Evolutionary conservation across 495 filamentous ascomycete species (phyloP).

Genomic region (Xylaria grammica): DNA sequence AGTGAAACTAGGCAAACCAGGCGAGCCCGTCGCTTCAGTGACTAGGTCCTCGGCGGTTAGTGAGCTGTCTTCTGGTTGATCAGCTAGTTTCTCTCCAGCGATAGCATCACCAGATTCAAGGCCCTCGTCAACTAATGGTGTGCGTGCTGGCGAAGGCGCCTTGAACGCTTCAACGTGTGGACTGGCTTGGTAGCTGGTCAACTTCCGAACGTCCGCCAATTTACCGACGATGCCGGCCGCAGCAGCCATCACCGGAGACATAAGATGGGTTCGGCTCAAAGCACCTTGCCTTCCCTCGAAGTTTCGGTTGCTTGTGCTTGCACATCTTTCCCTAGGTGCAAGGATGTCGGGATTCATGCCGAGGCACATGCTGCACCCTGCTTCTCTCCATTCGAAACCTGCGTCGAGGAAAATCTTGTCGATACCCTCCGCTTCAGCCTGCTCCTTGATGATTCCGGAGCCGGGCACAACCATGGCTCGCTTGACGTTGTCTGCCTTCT

Average conservation of each 20-base stretch:
- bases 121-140: constrained; percentile 71
- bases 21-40: constrained; percentile 54
- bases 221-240: constrained; percentile 88
- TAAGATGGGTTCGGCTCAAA: constrained; percentile 89
- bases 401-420: constrained; percentile 91
- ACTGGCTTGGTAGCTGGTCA: constrained; percentile 64
- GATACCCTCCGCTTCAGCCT: constrained; percentile 89
- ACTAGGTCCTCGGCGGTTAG: constrained; percentile 64
- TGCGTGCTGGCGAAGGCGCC: constrained; percentile 39
- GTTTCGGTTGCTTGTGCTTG: constrained; percentile 95
- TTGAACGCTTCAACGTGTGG: constrained; percentile 50
- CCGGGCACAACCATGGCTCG: constrained; percentile 96
- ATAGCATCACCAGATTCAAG: constrained; percentile 71
- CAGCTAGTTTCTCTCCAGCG: constrained; percentile 73
- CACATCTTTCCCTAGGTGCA: constrained; percentile 90
- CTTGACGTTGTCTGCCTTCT: constrained; percentile 85
- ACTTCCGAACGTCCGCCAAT: constrained; percentile 86
- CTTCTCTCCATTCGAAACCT: constrained; percentile 97
- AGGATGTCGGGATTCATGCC: constrained; percentile 99
- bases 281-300: constrained; percentile 97
- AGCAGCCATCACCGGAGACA: constrained; percentile 97
- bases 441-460: constrained; percentile 90
- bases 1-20: constrained; percentile 82
- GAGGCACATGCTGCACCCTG: constrained; percentile 97
- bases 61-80: constrained; percentile 74